A percentile compares a stretch with the other conserved stretches of the same genome.
phyloP scores from a whole-genome alignment of 176 grass and related monocot genomes.

The Oryza coarctata region DNA sequence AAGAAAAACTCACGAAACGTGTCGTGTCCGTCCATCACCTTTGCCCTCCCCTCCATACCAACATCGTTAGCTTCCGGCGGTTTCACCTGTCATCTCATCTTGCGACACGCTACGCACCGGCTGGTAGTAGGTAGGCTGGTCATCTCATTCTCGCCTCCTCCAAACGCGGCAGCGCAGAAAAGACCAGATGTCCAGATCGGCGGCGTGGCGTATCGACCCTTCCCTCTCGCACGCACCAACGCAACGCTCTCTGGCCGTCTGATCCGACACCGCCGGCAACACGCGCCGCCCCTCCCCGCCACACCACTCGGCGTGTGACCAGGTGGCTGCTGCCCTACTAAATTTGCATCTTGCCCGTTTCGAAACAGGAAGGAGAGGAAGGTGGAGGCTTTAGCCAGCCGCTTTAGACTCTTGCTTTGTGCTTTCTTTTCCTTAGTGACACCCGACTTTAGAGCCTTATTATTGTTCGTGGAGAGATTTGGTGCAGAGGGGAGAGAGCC shows the following conservation, averaged over 20 bases:
- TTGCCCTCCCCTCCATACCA: background rate
- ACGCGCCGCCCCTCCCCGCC: too few species aligned
- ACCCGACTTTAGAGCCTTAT: background rate
- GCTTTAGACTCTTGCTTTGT: background rate
- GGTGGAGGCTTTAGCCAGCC: background rate
- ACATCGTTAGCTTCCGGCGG: too few species aligned
- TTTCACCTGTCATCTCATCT: background rate
- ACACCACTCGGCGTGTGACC: too few species aligned
- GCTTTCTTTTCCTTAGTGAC: conserved; percentile 24
- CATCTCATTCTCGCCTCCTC: background rate
- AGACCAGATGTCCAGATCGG: too few species aligned
- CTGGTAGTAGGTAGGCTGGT: background rate
- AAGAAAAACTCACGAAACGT: background rate
- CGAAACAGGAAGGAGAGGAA: background rate
- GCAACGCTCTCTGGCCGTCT: background rate
- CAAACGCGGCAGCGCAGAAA: background rate
- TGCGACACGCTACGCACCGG: background rate
- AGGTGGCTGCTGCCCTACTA: too few species aligned
- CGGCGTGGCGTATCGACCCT: background rate
- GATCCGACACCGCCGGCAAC: background rate
- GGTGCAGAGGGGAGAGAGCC: background rate
- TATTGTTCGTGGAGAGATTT: background rate
- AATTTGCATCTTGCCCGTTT: background rate
- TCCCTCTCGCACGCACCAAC: background rate
- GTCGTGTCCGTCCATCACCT: background rate